A percentile compares a stretch with the other conserved stretches of the same genome.
phyloP scores from a whole-genome alignment of 306 rosid species.

The Erythrophleum fordii region DNA sequence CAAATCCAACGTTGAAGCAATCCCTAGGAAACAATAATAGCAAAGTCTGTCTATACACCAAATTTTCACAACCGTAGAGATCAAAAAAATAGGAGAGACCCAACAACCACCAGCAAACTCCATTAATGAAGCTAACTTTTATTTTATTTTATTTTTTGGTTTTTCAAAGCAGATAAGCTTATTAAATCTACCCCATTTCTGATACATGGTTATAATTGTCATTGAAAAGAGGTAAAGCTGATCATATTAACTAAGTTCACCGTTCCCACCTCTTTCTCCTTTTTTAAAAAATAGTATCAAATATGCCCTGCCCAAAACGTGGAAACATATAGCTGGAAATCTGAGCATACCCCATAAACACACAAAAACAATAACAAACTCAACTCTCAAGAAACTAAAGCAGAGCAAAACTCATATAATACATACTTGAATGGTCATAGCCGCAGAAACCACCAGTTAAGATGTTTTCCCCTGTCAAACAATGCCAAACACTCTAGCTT shows the following conservation, averaged over 20 bases:
- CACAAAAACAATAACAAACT: slow-evolving; percentile 10
- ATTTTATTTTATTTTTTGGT: not conserved
- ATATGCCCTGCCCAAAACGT: slow-evolving; percentile 1
- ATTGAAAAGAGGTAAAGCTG: slow-evolving; percentile 30
- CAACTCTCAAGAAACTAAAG: not conserved
- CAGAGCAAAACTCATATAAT: slow-evolving; percentile 14
- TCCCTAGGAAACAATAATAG: too few relatives aligned
- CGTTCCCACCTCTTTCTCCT: not conserved
- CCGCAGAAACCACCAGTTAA: slow-evolving; percentile 40
- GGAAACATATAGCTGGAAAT: slow-evolving; percentile 4
- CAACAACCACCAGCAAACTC: not conserved
- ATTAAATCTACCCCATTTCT: not conserved
- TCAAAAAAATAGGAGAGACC: not conserved
- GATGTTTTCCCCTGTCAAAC: slow-evolving; percentile 19
- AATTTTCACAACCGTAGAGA: not conserved
- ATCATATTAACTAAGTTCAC: slow-evolving; percentile 7
- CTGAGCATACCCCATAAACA: not conserved
- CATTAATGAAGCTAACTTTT: not conserved
- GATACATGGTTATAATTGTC: slow-evolving; percentile 14
- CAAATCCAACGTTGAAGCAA: not conserved
- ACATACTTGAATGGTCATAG: slow-evolving; percentile 61
- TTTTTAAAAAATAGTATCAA: slow-evolving; percentile 15
- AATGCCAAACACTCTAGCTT: slow-evolving; percentile 24
- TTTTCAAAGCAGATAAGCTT: not conserved
- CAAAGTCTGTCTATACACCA: too few relatives aligned